These are phyloP conservation scores for Komagataella ulmi DNA, from an alignment of 805 yeast genomes.

Conservation along the genomic window DNA sequence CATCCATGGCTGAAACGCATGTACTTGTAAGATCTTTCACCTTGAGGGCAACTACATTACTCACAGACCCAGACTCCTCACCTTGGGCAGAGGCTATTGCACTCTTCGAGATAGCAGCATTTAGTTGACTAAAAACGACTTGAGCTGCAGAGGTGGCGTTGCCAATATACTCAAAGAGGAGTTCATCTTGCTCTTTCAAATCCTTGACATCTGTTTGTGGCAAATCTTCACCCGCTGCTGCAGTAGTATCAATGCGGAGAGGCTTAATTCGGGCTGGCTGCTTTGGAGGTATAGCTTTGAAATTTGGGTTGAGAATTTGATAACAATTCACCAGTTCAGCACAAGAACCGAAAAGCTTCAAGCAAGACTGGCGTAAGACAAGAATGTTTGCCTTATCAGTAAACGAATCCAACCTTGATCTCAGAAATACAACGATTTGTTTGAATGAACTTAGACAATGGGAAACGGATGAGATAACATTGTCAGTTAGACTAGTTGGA, in stretches of 20 bases:
- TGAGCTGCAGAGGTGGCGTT: constrained; percentile 58
- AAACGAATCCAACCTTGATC: background rate
- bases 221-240: background rate
- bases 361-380: background rate
- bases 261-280: background rate
- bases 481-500: background rate
- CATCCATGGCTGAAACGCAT: constrained; percentile 73
- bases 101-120: constrained; percentile 50
- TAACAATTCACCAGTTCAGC: background rate
- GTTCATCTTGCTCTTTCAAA: constrained; percentile 29
- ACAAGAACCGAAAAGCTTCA: background rate
- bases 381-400: background rate
- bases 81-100: constrained; percentile 40
- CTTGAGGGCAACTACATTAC: constrained; percentile 38
- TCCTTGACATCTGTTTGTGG: constrained; percentile 28
- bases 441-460: background rate
- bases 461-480: constrained; percentile 1
- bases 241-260: background rate
- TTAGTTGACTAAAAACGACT: constrained; percentile 65
- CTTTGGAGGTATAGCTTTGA: background rate
- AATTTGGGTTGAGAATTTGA: background rate
- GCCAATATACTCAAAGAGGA: constrained; percentile 49
- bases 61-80: constrained; percentile 11
- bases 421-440: background rate
- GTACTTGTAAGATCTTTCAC: constrained; percentile 68